A percentile compares a stretch with the other conserved stretches of the same genome.
phyloP scores from a whole-genome alignment of 1,139 yeast species.

The Scheffersomyces titani region DNA sequence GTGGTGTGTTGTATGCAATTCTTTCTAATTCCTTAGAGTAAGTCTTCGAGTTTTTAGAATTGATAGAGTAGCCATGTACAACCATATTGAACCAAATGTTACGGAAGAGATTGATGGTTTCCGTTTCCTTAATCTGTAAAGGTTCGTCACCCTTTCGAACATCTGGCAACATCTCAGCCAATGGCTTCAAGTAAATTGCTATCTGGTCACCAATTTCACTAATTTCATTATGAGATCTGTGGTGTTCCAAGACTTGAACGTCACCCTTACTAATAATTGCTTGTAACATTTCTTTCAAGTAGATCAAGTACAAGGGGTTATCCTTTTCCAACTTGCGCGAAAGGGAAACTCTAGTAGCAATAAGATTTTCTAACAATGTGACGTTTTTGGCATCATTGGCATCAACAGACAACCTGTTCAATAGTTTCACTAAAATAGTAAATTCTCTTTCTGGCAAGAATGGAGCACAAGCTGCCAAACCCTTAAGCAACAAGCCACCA shows the following conservation, averaged over 20 bases:
- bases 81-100: constrained; percentile 95
- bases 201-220: constrained; percentile 78
- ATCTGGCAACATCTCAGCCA: constrained; percentile 73
- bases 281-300: constrained; percentile 65
- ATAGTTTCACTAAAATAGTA: constrained; percentile 49
- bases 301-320: constrained; percentile 54
- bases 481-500: constrained; percentile 51
- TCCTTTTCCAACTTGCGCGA: constrained; percentile 46
- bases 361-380: constrained; percentile 35
- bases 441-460: constrained; percentile 62
- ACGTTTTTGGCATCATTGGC: constrained; percentile 36
- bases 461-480: constrained; percentile 61
- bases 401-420: constrained; percentile 39
- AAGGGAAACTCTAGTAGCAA: constrained; percentile 52
- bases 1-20: constrained; percentile 88
- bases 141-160: constrained; percentile 42
- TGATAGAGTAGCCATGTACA: constrained; percentile 79
- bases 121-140: constrained; percentile 42
- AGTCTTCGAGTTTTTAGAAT: constrained; percentile 54
- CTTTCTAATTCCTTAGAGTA: constrained; percentile 54
- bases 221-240: constrained; percentile 77
- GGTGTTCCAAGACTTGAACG: constrained; percentile 76
- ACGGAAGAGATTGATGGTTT: constrained; percentile 62
- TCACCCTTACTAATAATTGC: constrained; percentile 80
- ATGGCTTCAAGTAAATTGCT: constrained; percentile 65